These are phyloP conservation scores for Endocarpon pusillum DNA, from an alignment of 495 filamentous ascomycete species.

Conservation along the genomic window DNA sequence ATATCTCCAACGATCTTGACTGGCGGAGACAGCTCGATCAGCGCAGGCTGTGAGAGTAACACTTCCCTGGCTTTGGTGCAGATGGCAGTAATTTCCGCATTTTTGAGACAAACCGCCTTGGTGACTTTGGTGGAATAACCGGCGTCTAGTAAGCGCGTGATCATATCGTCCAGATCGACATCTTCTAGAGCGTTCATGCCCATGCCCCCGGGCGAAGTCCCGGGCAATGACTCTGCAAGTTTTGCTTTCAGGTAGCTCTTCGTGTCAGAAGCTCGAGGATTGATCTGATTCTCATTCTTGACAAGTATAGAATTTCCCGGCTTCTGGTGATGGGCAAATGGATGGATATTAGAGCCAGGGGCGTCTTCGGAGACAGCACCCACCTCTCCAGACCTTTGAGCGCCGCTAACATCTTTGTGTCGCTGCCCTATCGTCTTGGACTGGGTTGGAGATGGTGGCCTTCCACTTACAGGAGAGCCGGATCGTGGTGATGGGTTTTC, in stretches of 20 bases:
- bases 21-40: constrained; percentile 84
- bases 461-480: constrained; percentile 32
- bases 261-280: constrained; percentile 33
- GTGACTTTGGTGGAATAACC: constrained; percentile 93
- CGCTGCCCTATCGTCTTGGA: constrained; percentile 59
- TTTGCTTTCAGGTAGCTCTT: constrained; percentile 43
- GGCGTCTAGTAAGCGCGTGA: constrained; percentile 81
- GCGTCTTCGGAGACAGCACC: constrained; percentile 92
- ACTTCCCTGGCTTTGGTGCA: constrained; percentile 74
- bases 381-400: constrained; percentile 76
- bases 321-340: constrained; percentile 28
- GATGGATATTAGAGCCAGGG: constrained; percentile 39
- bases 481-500: neutral
- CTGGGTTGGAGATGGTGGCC: constrained; percentile 82
- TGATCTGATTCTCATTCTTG: constrained; percentile 42
- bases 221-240: constrained; percentile 29
- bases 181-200: constrained; percentile 57
- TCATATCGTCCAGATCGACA: constrained; percentile 93
- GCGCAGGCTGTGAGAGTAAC: constrained; percentile 78
- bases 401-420: constrained; percentile 62
- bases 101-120: constrained; percentile 92
- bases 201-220: constrained; percentile 1
- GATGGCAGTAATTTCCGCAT: constrained; percentile 89
- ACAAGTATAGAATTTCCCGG: constrained; percentile 62
- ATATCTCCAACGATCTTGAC: constrained; percentile 99